These are phyloP conservation scores for Colletotrichum endophyticum DNA, from an alignment of 2,329 filamentous ascomycete species.

Conservation along the genomic window DNA sequence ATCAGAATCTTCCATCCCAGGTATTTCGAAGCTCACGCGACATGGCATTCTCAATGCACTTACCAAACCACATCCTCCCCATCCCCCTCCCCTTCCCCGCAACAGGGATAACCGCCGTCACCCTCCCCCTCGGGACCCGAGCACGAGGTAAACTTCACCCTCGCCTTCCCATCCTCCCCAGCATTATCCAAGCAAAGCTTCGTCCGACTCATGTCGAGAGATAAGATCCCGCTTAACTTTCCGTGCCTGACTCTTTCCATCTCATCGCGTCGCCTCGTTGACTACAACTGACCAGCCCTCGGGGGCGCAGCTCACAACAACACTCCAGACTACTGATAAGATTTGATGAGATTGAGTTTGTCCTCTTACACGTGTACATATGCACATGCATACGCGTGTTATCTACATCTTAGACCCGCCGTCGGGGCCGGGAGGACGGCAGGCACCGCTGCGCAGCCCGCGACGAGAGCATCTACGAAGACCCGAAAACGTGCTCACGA, in stretches of 20 bases:
- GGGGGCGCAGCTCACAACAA: neutral
- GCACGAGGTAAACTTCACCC: neutral
- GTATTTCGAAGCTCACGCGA: neutral
- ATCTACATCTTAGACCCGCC: fast-evolving
- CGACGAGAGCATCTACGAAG: neutral
- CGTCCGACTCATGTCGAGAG: neutral
- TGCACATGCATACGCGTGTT: no score
- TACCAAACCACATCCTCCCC: neutral
- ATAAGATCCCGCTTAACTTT: neutral
- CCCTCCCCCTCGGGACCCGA: neutral
- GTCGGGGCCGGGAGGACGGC: neutral
- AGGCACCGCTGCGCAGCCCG: fast-evolving
- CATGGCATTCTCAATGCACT: neutral
- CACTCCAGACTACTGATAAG: neutral
- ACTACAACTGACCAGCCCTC: fast-evolving
- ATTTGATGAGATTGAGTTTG: neutral
- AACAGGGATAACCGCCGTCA: neutral
- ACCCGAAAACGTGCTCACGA: neutral
- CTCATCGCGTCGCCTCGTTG: neutral
- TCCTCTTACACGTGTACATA: neutral
- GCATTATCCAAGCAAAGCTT: neutral
- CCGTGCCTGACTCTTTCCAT: neutral
- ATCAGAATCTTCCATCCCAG: no score
- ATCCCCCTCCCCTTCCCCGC: fast-evolving
- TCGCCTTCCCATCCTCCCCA: neutral